Conservation (phyloP, 139 green algal genomes). For the Closterium sp. region DNA sequence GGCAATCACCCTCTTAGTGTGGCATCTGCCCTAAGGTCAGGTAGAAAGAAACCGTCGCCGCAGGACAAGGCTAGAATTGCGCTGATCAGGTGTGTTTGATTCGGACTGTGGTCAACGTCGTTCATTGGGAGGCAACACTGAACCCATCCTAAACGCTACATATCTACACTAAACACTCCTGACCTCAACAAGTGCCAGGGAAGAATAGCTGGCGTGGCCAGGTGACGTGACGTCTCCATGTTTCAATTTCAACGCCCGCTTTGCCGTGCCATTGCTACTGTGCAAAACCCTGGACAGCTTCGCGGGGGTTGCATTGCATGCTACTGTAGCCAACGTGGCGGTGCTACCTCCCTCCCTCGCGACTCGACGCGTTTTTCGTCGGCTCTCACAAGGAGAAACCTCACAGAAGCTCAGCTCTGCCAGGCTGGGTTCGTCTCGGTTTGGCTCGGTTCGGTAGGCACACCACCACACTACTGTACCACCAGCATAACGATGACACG, state of each 20-base stretch:
- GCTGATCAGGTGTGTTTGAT: neutral
- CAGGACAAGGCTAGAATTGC: neutral
- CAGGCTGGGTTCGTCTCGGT: too few relatives aligned
- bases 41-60: neutral
- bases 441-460: neutral
- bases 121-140: too few relatives aligned
- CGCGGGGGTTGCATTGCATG: too few relatives aligned
- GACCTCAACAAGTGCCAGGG: neutral
- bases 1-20: too few relatives aligned
- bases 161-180: too few relatives aligned
- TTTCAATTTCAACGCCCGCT: neutral
- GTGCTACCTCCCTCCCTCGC: neutral
- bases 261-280: too few relatives aligned
- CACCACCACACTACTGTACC: neutral
- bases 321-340: too few relatives aligned
- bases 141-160: too few relatives aligned
- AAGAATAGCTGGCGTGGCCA: neutral
- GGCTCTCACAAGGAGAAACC: neutral
- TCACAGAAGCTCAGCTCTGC: too few relatives aligned
- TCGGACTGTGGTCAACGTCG: neutral
- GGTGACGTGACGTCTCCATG: neutral
- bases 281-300: neutral
- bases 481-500: neutral
- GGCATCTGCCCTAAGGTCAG: neutral
- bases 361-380: neutral